Percentiles rank a stretch among this genome's conserved stretches.
These are phyloP conservation scores for Verticillium nubilum DNA, from an alignment of 2,329 filamentous ascomycete genomes.

Conservation along the genomic window DNA sequence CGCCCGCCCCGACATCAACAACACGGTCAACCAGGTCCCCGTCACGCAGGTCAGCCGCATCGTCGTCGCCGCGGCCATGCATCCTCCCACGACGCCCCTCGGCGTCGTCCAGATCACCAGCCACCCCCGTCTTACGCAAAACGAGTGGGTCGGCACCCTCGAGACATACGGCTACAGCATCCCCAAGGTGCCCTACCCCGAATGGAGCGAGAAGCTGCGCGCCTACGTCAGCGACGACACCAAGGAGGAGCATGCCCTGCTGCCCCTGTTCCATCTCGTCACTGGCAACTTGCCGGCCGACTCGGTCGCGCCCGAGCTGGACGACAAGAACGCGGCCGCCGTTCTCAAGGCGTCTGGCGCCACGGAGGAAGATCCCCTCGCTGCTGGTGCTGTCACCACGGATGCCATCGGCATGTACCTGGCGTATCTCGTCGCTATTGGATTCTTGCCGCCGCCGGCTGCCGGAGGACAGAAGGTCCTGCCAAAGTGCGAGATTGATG, in stretches of 20 bases:
- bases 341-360: constrained; percentile 38
- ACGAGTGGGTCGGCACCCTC: constrained; percentile 67
- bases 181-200: constrained; percentile 59
- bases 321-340: constrained; percentile 58
- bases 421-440: constrained; percentile 51
- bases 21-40: constrained; percentile 85
- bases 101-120: constrained; percentile 65
- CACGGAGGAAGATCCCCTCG: constrained; percentile 19
- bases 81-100: constrained; percentile 38
- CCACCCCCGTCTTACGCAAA: constrained; percentile 73
- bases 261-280: constrained; percentile 70
- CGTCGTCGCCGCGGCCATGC: constrained; percentile 67
- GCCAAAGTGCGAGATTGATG: constrained; percentile 35
- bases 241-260: constrained; percentile 22
- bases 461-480: constrained; percentile 27
- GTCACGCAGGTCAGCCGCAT: constrained; percentile 80
- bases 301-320: constrained; percentile 68
- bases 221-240: constrained; percentile 61
- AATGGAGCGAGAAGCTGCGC: constrained; percentile 65
- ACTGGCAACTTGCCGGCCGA: constrained; percentile 61
- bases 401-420: constrained; percentile 53
- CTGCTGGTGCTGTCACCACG: constrained; percentile 47
- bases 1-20: constrained; percentile 69
- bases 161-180: constrained; percentile 68
- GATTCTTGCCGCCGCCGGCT: constrained; percentile 47